Base-by-base conservation (phyloP, 2,329 filamentous ascomycete species). In the Alternaria infectoria region DNA sequence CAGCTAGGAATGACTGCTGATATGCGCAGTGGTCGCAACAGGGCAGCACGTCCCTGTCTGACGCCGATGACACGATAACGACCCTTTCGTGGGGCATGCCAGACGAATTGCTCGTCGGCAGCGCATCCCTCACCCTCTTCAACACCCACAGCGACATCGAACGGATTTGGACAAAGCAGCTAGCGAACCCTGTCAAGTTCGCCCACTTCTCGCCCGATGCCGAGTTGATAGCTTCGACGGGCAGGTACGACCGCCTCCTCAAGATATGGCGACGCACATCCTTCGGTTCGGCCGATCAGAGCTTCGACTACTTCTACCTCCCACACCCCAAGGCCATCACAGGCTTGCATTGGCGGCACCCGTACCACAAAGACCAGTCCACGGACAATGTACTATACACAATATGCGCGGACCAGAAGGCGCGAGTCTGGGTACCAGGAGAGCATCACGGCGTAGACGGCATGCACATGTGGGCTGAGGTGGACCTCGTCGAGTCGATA, bases 181-280 rank as follows among this genome's bases (percentile, higher is more conserved):
- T 98, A 7, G 90, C 94, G 3, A 93, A 87, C 73, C 86, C 90
- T 0, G 88, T 88, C 40, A 91, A 91, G 74, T 87, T 90, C 61
- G 93, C 93, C 3, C 84, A 86, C 9, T 89, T 97, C 69, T 97
- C 95, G 2, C 93, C 93, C 67, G 95, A 97, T 78, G 94, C 93
- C 12, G 90, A 90, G 19, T 89, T 97, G 64, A 93, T 98, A 57
- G 95, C 93, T 17, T 94, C 92, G 2, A 87, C 91, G 12, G 91
- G 93, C 45, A 83, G 86, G 54, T 88, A 92, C 75, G 96, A 98
- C 79, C 87, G 90, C 55, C 83, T 98, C 19, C 89, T 97, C 69
- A 98, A 99, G 81, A 87, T 98, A 72, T 99, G 96, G 96, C 89
- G 93, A 67, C 88, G 95, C 57, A 83, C 97, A 23, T 91, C 91